Conservation (phyloP, 306 rosid species). For the Quercus robur region DNA sequence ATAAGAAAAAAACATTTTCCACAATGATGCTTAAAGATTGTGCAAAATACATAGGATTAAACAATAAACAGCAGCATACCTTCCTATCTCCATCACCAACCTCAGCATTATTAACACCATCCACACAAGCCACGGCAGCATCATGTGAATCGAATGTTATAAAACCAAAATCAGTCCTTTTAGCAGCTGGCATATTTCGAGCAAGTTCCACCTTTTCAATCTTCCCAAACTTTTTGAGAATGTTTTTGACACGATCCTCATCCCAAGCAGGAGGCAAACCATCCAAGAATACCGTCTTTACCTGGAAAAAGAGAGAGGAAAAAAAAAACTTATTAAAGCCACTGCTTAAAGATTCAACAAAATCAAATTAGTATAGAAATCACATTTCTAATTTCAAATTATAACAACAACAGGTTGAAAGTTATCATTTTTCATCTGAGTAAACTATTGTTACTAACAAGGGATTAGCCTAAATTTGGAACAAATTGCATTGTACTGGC, state of each 20-base stretch:
- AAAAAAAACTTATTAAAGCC: background rate
- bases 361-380: background rate
- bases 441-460: background rate
- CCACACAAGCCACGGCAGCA: background rate
- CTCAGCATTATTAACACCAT: background rate
- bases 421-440: background rate
- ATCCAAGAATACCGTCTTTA: conserved; percentile 4
- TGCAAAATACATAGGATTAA: background rate
- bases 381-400: background rate
- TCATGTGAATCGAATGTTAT: background rate
- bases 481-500: background rate
- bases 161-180: conserved; percentile 5
- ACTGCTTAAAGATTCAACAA: background rate
- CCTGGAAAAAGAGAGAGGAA: background rate
- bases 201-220: conserved; percentile 9
- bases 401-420: background rate
- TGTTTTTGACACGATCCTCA: background rate
- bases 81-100: conserved; percentile 3
- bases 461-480: background rate
- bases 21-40: background rate
- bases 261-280: conserved; percentile 11
- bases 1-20: background rate
- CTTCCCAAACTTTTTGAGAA: conserved; percentile 1
- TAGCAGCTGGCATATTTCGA: conserved; percentile 6
- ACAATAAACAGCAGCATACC: background rate